Evolutionary conservation across 306 rosid species (phyloP).

Genomic region (Corylus americana): DNA sequence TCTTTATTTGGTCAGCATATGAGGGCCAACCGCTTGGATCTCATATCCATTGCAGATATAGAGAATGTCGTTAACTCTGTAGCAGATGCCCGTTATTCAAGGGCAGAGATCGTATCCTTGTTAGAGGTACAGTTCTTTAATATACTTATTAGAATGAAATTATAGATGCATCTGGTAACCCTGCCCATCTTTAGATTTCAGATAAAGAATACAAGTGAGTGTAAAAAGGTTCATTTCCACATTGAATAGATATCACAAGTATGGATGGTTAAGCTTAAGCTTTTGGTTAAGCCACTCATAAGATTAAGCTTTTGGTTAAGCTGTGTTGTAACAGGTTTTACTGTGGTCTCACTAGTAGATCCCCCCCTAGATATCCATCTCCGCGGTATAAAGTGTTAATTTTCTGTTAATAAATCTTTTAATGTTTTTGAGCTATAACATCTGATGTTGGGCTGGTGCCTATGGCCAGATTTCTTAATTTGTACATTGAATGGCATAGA

Average conservation of each 20-base stretch:
- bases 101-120: slow-evolving; percentile 56
- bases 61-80: slow-evolving; percentile 62
- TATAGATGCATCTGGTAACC: not conserved
- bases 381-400: no score
- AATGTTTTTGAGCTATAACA: not conserved
- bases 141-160: not conserved
- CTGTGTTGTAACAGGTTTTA: no score
- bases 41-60: slow-evolving; percentile 61
- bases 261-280: no score
- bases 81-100: slow-evolving; percentile 48
- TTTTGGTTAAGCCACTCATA: no score
- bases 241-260: no score
- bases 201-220: not conserved
- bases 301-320: no score
- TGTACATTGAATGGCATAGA: not conserved
- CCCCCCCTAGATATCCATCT: no score
- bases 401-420: not conserved
- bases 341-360: no score
- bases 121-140: slow-evolving; percentile 59
- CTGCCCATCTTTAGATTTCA: not conserved
- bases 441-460: not conserved
- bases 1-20: slow-evolving; percentile 81
- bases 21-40: slow-evolving; percentile 67
- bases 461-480: not conserved
- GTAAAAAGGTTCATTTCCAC: no score